phyloP scores from a whole-genome alignment of 116 monocot genomes.

The Papilionanthe hybrid region DNA sequence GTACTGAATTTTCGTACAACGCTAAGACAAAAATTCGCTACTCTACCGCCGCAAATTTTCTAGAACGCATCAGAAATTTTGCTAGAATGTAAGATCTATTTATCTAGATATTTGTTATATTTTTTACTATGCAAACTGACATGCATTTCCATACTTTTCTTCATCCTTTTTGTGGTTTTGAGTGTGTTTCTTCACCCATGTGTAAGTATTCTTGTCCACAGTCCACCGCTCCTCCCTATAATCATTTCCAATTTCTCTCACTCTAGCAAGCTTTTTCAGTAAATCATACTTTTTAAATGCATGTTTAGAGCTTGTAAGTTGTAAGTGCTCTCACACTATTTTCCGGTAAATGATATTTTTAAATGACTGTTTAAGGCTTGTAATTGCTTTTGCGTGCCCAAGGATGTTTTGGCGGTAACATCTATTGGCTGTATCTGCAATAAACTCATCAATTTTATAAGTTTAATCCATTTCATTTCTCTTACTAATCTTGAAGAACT shows the following conservation, averaged over 20 bases:
- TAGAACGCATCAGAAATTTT: too few species aligned
- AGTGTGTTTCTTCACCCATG: slow-evolving; percentile 65
- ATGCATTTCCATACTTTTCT: slow-evolving; percentile 82
- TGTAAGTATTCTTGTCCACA: slow-evolving; percentile 47
- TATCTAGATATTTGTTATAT: background rate
- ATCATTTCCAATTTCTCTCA: background rate
- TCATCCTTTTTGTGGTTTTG: slow-evolving; percentile 46
- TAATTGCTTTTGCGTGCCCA: background rate
- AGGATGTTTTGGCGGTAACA: background rate
- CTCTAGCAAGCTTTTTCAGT: background rate
- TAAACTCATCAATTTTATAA: too few species aligned
- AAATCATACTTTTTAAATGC: too few species aligned
- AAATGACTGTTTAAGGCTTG: background rate
- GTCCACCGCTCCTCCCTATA: background rate
- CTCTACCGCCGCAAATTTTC: too few species aligned
- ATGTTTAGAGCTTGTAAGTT: too few species aligned
- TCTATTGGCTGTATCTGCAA: too few species aligned
- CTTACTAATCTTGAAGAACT: too few species aligned
- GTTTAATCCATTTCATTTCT: too few species aligned
- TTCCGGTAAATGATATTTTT: background rate
- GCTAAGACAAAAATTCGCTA: too few species aligned
- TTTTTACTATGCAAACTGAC: background rate
- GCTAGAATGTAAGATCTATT: background rate
- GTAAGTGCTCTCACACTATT: too few species aligned
- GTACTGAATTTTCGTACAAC: too few species aligned